Conservation (phyloP, 2,329 filamentous ascomycete species). For the Nemania diffusa region DNA sequence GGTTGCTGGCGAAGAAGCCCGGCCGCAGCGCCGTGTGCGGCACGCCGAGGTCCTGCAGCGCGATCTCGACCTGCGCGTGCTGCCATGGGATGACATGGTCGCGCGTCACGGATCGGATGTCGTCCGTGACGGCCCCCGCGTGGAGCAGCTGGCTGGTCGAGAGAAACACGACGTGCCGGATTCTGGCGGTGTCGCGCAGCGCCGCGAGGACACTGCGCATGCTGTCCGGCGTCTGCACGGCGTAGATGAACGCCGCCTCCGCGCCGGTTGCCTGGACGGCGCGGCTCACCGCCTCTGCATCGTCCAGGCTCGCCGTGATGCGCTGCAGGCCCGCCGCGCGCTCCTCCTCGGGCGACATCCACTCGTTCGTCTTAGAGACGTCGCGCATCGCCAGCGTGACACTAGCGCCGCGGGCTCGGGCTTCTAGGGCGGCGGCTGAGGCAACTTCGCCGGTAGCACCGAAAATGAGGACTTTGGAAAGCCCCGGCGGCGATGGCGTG, state of each 20-base stretch:
- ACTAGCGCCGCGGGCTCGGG: constrained; percentile 3
- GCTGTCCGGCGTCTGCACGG: constrained; percentile 1
- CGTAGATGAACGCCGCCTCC: constrained; percentile 11
- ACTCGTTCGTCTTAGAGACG: constrained; percentile 11
- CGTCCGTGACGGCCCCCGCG: neutral
- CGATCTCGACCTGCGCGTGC: constrained; percentile 2
- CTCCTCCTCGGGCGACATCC: constrained; percentile 7
- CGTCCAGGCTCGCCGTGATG: constrained; percentile 4
- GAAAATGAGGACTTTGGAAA: constrained; percentile 10
- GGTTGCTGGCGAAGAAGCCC: constrained; percentile 11
- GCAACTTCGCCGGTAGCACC: neutral
- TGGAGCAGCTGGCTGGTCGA: neutral
- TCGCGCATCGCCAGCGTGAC: constrained; percentile 13
- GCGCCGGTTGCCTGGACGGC: constrained; percentile 1
- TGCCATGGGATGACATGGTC: neutral
- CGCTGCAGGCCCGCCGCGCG: constrained; percentile 7
- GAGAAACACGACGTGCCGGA: neutral
- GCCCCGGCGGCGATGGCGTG: neutral
- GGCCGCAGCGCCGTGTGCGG: constrained; percentile 1
- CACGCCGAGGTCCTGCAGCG: constrained; percentile 4
- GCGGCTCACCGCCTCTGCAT: constrained; percentile 1
- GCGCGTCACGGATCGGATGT: neutral
- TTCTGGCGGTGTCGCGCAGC: neutral
- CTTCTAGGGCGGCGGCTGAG: neutral
- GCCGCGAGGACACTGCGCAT: constrained; percentile 9